Percentiles rank a stretch among this genome's conserved stretches.
These are phyloP conservation scores for Pseudogymnoascus destructans DNA, from an alignment of 2,329 filamentous ascomycete genomes.

Conservation along the genomic window DNA sequence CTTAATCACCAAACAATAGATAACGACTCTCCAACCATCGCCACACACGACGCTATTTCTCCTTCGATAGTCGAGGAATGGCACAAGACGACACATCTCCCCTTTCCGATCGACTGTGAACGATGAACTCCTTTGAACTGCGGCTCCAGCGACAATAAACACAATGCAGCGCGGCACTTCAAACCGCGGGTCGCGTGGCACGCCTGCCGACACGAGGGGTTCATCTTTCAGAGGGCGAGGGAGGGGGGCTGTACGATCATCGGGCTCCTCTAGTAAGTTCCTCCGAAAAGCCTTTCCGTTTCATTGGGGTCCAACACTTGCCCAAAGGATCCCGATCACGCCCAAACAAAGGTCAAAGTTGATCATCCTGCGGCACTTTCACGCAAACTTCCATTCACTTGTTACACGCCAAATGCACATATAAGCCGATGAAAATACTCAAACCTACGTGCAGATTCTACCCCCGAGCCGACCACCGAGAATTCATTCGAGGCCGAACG, in stretches of 20 bases:
- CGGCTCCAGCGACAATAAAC: constrained; percentile 18
- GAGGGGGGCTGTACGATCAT: constrained; percentile 22
- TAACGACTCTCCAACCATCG: neutral
- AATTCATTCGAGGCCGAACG: constrained; percentile 24
- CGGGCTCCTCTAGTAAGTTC: constrained; percentile 24
- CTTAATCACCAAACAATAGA: constrained; percentile 1
- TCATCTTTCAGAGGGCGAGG: constrained; percentile 24
- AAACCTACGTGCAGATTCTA: constrained; percentile 15
- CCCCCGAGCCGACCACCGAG: constrained; percentile 11
- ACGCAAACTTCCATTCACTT: constrained; percentile 12
- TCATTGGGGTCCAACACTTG: neutral
- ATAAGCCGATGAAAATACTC: constrained; percentile 14
- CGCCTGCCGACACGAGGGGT: constrained; percentile 17
- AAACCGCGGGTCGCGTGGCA: constrained; percentile 20
- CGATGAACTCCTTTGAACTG: constrained; percentile 3
- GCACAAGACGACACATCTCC: neutral
- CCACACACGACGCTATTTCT: neutral
- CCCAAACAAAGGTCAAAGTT: constrained; percentile 1
- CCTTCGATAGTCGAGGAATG: neutral
- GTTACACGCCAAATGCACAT: constrained; percentile 8
- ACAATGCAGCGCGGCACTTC: constrained; percentile 23
- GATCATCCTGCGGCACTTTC: constrained; percentile 4
- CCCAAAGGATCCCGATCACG: neutral
- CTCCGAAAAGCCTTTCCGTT: neutral
- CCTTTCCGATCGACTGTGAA: neutral